phyloP scores from a whole-genome alignment of 2,329 filamentous ascomycete species.

The Cordyceps sp. region DNA sequence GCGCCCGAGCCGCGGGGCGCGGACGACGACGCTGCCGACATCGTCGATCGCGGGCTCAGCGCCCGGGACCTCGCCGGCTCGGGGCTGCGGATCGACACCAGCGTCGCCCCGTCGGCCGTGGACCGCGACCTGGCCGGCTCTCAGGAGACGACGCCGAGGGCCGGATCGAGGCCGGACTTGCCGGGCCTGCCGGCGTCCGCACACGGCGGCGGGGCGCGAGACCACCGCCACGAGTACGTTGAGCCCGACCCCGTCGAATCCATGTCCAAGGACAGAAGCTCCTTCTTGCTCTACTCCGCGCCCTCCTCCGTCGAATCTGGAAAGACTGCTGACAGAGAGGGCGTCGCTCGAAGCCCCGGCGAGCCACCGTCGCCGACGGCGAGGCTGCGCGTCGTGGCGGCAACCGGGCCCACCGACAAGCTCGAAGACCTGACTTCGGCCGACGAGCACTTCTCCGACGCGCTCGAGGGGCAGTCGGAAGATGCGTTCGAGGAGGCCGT shows the following conservation, averaged over 20 bases:
- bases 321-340: slow-evolving; percentile 9
- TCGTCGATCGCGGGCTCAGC: slow-evolving; percentile 9
- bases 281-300: slow-evolving; percentile 22
- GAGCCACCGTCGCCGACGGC: neutral
- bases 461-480: slow-evolving; percentile 10
- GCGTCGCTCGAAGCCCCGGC: slow-evolving; percentile 7
- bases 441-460: slow-evolving; percentile 20
- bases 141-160: slow-evolving; percentile 52
- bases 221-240: slow-evolving; percentile 8
- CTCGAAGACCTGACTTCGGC: slow-evolving; percentile 16
- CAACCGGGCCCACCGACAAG: slow-evolving; percentile 5
- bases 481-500: slow-evolving; percentile 6
- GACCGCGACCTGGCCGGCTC: slow-evolving; percentile 38
- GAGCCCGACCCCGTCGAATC: slow-evolving; percentile 22
- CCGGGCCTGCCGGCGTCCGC: slow-evolving; percentile 6
- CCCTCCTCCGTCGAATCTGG: slow-evolving; percentile 15
- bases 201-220: slow-evolving; percentile 2
- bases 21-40: slow-evolving; percentile 11
- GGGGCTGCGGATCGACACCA: slow-evolving; percentile 24
- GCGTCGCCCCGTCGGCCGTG: slow-evolving; percentile 11
- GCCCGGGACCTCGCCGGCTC: slow-evolving; percentile 6
- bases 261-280: slow-evolving; percentile 24
- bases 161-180: slow-evolving; percentile 21
- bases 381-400: slow-evolving; percentile 3
- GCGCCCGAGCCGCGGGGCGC: slow-evolving; percentile 13